Evolutionary conservation across 352 stramenopile genomes (phyloP).

Genomic region (Phytophthora vignae): DNA sequence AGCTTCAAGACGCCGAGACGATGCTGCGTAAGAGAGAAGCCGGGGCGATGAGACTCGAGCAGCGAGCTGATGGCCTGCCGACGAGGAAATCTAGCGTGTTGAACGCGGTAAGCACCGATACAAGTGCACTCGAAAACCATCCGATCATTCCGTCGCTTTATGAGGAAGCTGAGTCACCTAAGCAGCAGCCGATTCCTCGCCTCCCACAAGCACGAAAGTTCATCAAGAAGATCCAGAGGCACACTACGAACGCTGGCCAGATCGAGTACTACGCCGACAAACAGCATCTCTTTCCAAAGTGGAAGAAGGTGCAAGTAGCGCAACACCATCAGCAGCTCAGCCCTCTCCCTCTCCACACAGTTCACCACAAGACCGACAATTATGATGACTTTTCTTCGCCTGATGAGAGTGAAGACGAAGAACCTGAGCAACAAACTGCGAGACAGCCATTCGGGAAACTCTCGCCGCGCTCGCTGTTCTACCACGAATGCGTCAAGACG

Average conservation of each 20-base stretch:
- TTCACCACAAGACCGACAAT: background rate
- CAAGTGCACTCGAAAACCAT: background rate
- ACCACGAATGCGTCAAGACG: conserved; percentile 66
- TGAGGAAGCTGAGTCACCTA: conserved; percentile 36
- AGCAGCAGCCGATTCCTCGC: conserved; percentile 54
- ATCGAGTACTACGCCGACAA: conserved; percentile 79
- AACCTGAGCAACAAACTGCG: conserved; percentile 21
- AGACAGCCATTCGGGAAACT: conserved; percentile 43
- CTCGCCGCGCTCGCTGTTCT: conserved; percentile 75
- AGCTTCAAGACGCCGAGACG: conserved; percentile 65
- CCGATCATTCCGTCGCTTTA: conserved; percentile 29
- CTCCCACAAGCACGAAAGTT: conserved; percentile 72
- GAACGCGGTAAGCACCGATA: background rate
- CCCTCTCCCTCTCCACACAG: conserved; percentile 4
- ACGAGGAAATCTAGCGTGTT: conserved; percentile 4
- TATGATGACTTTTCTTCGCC: background rate
- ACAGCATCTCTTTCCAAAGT: conserved; percentile 76
- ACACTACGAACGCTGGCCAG: conserved; percentile 61
- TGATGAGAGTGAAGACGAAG: conserved; percentile 6
- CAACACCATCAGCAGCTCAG: conserved; percentile 55
- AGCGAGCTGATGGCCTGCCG: background rate
- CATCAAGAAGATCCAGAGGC: conserved; percentile 68
- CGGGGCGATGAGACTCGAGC: conserved; percentile 15
- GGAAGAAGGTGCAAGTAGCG: conserved; percentile 70
- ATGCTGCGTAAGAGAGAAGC: conserved; percentile 58